A percentile compares a stretch with the other conserved stretches of the same genome.
These are phyloP conservation scores for Pharus latifolius DNA, from an alignment of 176 grass and related monocot species.

Conservation along the genomic window DNA sequence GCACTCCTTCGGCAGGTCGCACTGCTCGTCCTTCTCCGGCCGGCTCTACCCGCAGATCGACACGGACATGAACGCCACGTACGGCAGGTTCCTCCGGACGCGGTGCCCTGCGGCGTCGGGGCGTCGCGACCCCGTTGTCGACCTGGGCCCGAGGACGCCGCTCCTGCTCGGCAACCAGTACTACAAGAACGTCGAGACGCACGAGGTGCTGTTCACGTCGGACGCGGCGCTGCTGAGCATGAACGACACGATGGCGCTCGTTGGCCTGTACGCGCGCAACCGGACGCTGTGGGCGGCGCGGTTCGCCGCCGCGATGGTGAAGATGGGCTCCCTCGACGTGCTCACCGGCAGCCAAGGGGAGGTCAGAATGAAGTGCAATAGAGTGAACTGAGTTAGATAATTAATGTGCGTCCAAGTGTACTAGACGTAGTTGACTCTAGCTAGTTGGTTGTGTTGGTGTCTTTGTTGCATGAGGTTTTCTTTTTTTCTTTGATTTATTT, in stretches of 20 bases:
- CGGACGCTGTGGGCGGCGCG: slow-evolving; percentile 4
- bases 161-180: slow-evolving; percentile 42
- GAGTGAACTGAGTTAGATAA: slow-evolving; percentile 30
- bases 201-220: slow-evolving; percentile 32
- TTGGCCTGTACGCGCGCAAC: slow-evolving; percentile 26
- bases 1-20: slow-evolving; percentile 52
- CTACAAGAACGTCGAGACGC: slow-evolving; percentile 33
- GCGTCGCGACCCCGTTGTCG: slow-evolving; percentile 20
- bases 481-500: too few relatives aligned
- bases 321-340: slow-evolving; percentile 57
- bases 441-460: too few relatives aligned
- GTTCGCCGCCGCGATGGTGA: slow-evolving; percentile 56
- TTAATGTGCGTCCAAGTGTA: too few relatives aligned
- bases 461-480: too few relatives aligned
- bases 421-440: too few relatives aligned
- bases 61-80: background rate
- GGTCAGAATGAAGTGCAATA: slow-evolving; percentile 41
- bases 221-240: slow-evolving; percentile 31
- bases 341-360: slow-evolving; percentile 39
- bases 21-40: slow-evolving; percentile 47
- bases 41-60: slow-evolving; percentile 28
- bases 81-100: background rate
- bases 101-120: slow-evolving; percentile 13
- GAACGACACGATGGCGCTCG: slow-evolving; percentile 35
- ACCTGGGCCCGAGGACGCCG: slow-evolving; percentile 20